Evolutionary conservation across 495 filamentous ascomycete species (phyloP).

Genomic region (Neurospora intermedia): DNA sequence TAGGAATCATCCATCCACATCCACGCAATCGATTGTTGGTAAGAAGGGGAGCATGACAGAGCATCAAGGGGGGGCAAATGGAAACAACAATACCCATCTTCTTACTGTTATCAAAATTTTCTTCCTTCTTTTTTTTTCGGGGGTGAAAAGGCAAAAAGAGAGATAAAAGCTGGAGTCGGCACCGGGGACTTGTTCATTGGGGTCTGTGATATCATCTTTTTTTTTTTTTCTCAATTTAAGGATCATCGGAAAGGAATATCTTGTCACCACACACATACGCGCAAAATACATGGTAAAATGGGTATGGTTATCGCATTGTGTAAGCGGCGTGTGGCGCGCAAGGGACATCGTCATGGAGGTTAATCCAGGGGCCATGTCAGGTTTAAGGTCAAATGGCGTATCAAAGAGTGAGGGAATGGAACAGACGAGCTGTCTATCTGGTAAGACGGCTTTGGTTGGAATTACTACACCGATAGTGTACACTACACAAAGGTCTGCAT

Average conservation of each 20-base stretch:
- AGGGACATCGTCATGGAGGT: neutral
- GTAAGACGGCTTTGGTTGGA: neutral
- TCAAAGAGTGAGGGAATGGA: too few species aligned
- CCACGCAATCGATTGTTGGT: neutral
- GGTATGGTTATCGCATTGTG: neutral
- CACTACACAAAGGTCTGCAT: neutral
- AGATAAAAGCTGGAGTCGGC: neutral
- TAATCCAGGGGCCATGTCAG: too few species aligned
- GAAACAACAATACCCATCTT: neutral
- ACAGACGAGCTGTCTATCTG: neutral
- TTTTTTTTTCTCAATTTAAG: neutral
- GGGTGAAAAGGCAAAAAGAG: neutral
- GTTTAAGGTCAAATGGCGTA: too few species aligned
- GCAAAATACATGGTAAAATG: neutral
- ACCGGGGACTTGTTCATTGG: neutral
- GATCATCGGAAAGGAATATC: neutral
- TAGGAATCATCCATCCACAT: slow-evolving; percentile 7
- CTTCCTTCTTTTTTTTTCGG: neutral
- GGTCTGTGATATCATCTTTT: neutral
- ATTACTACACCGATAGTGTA: neutral
- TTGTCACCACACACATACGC: neutral
- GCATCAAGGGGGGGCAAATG: neutral
- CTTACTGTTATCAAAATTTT: neutral
- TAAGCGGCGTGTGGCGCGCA: neutral
- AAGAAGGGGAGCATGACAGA: neutral